phyloP scores from a whole-genome alignment of 176 grass and related monocot genomes.

The Microstegium vimineum region DNA sequence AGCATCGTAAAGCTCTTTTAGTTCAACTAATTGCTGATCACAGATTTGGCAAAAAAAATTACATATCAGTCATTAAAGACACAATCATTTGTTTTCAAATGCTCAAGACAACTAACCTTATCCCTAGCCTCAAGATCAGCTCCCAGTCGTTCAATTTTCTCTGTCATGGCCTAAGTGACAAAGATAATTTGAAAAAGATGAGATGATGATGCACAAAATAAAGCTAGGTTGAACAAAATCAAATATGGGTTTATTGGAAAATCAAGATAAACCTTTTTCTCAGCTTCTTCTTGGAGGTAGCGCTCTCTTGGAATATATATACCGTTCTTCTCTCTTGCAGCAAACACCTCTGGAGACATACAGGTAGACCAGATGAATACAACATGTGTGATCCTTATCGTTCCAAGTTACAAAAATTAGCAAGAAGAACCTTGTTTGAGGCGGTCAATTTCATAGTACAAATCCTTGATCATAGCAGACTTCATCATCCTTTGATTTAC shows the following conservation, averaged over 20 bases:
- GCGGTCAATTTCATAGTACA: slow-evolving; percentile 93
- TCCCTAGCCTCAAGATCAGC: slow-evolving; percentile 92
- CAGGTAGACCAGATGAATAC: slow-evolving; percentile 23
- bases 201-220: slow-evolving; percentile 3
- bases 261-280: slow-evolving; percentile 78
- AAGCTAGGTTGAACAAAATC: not conserved
- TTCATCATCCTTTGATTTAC: slow-evolving; percentile 99
- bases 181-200: slow-evolving; percentile 20
- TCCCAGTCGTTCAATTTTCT: slow-evolving; percentile 90
- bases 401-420: slow-evolving; percentile 16
- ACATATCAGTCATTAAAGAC: not conserved
- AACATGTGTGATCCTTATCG: slow-evolving; percentile 17
- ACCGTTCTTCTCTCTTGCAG: slow-evolving; percentile 98
- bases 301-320: slow-evolving; percentile 98
- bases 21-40: slow-evolving; percentile 79
- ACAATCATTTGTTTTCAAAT: slow-evolving; percentile 24
- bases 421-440: slow-evolving; percentile 90
- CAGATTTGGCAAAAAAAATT: slow-evolving; percentile 20
- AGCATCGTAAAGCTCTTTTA: slow-evolving; percentile 95
- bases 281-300: slow-evolving; percentile 93
- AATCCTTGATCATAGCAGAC: slow-evolving; percentile 94
- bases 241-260: not conserved
- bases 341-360: slow-evolving; percentile 79
- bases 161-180: slow-evolving; percentile 75
- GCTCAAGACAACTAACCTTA: slow-evolving; percentile 61